phyloP scores from a whole-genome alignment of 2,329 filamentous ascomycete species.

The Aspergillus sp. region DNA sequence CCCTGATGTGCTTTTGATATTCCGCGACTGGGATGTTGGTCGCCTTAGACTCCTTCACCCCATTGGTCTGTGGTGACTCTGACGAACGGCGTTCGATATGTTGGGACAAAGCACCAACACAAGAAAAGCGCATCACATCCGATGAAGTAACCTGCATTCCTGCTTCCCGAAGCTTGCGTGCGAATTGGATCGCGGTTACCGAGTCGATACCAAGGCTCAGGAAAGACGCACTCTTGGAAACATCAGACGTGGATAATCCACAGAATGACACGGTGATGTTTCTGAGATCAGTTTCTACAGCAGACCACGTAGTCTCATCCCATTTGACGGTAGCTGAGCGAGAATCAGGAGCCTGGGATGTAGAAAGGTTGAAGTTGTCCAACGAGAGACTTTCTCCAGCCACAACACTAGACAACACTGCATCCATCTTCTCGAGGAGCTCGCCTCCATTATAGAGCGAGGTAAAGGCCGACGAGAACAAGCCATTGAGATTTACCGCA shows the following conservation, averaged over 20 bases:
- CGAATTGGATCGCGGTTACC: conserved; percentile 33
- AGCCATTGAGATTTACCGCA: conserved; percentile 23
- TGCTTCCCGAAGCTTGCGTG: conserved; percentile 27
- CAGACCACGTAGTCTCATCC: conserved; percentile 23
- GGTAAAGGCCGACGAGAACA: conserved; percentile 27
- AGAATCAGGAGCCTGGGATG: not conserved
- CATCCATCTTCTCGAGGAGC: conserved; percentile 33
- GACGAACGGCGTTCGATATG: conserved; percentile 15
- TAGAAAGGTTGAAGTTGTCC: conserved; percentile 21
- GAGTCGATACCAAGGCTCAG: conserved; percentile 34
- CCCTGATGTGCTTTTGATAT: conserved; percentile 16
- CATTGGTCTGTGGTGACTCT: conserved; percentile 7
- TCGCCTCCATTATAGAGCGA: conserved; percentile 18
- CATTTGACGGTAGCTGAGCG: conserved; percentile 7
- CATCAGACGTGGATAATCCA: conserved; percentile 16
- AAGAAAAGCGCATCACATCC: conserved; percentile 35
- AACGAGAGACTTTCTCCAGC: conserved; percentile 23
- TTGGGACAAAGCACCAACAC: conserved; percentile 25
- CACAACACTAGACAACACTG: conserved; percentile 26
- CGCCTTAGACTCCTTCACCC: not conserved
- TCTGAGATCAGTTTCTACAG: conserved; percentile 21
- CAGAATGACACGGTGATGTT: conserved; percentile 24
- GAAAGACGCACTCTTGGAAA: conserved; percentile 33
- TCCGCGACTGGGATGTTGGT: conserved; percentile 3
- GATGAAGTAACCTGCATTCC: conserved; percentile 31